phyloP scores from a whole-genome alignment of 176 grass and related monocot genomes.

The Chloris gayana region DNA sequence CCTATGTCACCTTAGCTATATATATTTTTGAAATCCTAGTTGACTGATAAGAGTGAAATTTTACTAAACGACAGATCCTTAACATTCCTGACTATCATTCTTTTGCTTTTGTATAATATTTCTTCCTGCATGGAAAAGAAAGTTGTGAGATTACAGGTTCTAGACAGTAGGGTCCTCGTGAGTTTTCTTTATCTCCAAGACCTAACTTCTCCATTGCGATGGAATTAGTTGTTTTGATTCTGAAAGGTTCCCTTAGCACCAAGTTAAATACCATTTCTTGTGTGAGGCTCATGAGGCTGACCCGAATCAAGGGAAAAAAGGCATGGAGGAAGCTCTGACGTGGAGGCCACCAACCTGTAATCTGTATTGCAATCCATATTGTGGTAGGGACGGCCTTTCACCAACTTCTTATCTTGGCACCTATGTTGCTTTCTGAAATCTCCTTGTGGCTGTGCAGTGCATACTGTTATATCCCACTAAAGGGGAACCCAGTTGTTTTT shows the following conservation, averaged over 20 bases:
- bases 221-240: slow-evolving; percentile 32
- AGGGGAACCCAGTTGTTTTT: slow-evolving; percentile 1
- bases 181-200: slow-evolving; percentile 35
- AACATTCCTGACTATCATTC: not conserved
- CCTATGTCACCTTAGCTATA: not conserved
- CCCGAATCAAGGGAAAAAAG: slow-evolving; percentile 17
- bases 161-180: slow-evolving; percentile 30
- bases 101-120: slow-evolving; percentile 4
- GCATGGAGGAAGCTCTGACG: slow-evolving; percentile 25
- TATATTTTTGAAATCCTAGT: not conserved
- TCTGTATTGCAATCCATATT: slow-evolving; percentile 35
- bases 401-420: slow-evolving; percentile 39
- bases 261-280: slow-evolving; percentile 37
- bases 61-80: slow-evolving; percentile 8
- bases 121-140: not conserved
- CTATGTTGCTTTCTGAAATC: slow-evolving; percentile 28
- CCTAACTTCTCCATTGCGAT: slow-evolving; percentile 61
- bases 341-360: slow-evolving; percentile 49
- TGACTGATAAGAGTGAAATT: not conserved
- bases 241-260: slow-evolving; percentile 32
- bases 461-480: slow-evolving; percentile 26
- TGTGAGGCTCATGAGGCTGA: slow-evolving; percentile 25
- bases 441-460: slow-evolving; percentile 5
- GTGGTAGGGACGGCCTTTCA: slow-evolving; percentile 11
- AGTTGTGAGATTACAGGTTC: slow-evolving; percentile 8